A percentile compares a stretch with the other conserved stretches of the same genome.
Conservation (phyloP, 225 moss, liverwort and hornwort species). For the Asterella californica region DNA sequence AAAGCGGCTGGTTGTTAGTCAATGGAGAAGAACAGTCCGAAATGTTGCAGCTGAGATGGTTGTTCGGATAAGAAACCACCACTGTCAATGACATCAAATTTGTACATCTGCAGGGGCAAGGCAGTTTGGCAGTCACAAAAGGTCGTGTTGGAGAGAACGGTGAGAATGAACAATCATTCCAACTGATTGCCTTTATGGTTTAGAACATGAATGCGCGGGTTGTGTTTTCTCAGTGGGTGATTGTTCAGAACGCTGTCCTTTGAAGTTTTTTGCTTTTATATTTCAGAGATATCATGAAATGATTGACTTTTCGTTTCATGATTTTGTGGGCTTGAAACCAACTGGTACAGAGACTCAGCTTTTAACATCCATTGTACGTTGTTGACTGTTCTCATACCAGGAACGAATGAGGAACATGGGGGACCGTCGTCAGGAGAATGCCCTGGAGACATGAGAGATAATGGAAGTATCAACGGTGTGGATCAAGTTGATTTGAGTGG, state of each 20-base stretch:
- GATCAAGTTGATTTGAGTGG: slow-evolving; percentile 34
- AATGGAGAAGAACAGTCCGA: background rate
- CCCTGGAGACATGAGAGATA: slow-evolving; percentile 12
- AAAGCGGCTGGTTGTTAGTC: background rate
- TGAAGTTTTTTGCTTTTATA: background rate
- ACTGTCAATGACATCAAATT: background rate
- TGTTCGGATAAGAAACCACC: background rate
- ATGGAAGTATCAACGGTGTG: slow-evolving; percentile 31
- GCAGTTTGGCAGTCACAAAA: background rate
- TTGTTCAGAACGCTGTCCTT: background rate
- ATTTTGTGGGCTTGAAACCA: background rate
- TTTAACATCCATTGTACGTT: background rate
- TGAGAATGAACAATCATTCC: background rate
- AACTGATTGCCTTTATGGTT: background rate
- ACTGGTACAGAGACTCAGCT: background rate
- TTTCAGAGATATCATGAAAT: too few relatives aligned
- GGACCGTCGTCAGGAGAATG: background rate
- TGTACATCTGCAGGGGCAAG: slow-evolving; percentile 8
- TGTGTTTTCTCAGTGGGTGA: background rate
- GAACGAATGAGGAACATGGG: background rate
- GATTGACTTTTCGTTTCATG: too few relatives aligned
- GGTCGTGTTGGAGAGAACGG: background rate
- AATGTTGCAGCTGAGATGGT: background rate
- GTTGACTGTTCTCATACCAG: background rate
- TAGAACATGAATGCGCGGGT: background rate